Base-by-base conservation (phyloP, 495 filamentous ascomycete species). In the Hypoxylon fragiforme region DNA sequence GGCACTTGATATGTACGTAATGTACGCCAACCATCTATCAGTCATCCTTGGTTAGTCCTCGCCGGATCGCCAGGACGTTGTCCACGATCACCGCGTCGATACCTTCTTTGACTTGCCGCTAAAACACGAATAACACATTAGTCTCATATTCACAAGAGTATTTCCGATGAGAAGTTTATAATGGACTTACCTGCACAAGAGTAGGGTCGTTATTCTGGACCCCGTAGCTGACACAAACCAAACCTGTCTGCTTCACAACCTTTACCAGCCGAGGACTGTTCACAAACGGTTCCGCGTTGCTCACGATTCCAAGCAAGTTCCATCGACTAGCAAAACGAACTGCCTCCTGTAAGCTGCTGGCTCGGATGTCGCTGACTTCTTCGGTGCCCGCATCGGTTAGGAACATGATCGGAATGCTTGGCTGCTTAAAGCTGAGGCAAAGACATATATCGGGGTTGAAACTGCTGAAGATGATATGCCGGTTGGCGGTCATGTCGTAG, bases 71-170 rank as follows among this genome's bases (percentile, higher is more conserved):
- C 11, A 97, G 77, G 7, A 97, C 92, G 34, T 82, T 90, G 65
- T 97, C 92, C 31, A 97, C 94, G 65, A 97, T 97, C 18, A 97
- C 91, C 5, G 92, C 92, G 71, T 97, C 92, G 43, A 98, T 95
- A 37, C 94, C 94, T 69, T 96, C 89, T 16, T 90, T 85, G 12
- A 95, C 91, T 85, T 98, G 94, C 53, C 86, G 74, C 87, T 91
- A 63, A 21, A 55, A 16, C 8, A 22, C n/a, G 20, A 38, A 16
- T 18, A 47, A 13, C 21, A 24, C 26, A 34, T 76, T 50, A 75
- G 68, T 24, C 40, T 52, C 26, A 52, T 20, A 24, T 21, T 11
- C 9, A 40, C 9, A 42, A 12, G 12, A 26, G 18, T 28, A 36
- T 1, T 7, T 26, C 20, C 44, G 37, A 7, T 36, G 9, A 15